Conservation (phyloP, 2,329 filamentous ascomycete species). For the Penicillium fuscoglaucum region DNA sequence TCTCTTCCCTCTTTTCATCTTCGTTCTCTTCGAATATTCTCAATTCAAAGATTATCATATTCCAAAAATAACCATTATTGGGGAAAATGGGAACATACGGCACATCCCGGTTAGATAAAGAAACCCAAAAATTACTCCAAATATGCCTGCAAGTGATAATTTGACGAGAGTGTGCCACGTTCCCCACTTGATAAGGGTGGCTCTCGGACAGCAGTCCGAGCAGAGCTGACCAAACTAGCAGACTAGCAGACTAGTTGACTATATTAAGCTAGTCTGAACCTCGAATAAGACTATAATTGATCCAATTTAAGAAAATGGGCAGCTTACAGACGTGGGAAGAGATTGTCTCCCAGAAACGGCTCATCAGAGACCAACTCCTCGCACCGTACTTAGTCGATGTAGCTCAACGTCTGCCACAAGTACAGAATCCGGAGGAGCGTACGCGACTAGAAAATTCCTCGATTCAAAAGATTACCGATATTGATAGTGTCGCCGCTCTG, state of each 20-base stretch:
- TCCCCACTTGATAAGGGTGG: not conserved
- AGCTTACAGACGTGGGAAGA: conserved; percentile 31
- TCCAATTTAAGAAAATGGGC: conserved; percentile 16
- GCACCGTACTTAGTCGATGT: conserved; percentile 32
- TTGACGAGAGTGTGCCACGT: not conserved
- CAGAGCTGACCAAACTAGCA: not conserved
- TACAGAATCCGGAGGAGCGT: conserved; percentile 27
- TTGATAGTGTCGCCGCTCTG: conserved; percentile 29
- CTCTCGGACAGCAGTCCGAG: conserved; percentile 4
- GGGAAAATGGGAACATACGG: not conserved
- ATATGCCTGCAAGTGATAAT: not conserved
- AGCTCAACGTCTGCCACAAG: conserved; percentile 25
- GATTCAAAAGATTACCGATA: conserved; percentile 34
- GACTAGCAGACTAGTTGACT: too few species aligned
- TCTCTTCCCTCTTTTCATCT: not conserved
- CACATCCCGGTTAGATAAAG: not conserved
- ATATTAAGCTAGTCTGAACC: not conserved
- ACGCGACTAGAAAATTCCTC: conserved; percentile 26
- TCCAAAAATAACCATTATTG: too few species aligned
- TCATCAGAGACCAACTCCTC: conserved; percentile 28
- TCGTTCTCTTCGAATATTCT: not conserved
- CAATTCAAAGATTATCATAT: not conserved
- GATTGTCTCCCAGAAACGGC: conserved; percentile 32
- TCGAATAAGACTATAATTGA: not conserved
- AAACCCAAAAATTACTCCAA: not conserved